Conservation (phyloP, 2,329 filamentous ascomycete species). For the Colletotrichum musae region DNA sequence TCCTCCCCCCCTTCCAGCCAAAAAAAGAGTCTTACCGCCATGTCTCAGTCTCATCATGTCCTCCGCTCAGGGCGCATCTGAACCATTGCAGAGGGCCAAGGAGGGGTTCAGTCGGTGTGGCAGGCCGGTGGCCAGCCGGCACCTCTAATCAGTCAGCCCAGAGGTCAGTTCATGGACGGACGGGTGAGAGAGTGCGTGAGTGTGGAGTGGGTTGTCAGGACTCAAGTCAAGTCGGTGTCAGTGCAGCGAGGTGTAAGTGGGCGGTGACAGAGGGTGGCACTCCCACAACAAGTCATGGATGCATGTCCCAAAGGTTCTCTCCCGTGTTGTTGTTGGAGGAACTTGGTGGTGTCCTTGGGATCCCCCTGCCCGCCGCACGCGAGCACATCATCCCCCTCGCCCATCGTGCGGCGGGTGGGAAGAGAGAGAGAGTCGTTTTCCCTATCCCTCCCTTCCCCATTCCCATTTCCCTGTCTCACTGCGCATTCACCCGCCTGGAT, state of each 20-base stretch:
- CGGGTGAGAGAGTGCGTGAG: too few relatives aligned
- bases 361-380: slow-evolving; percentile 38
- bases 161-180: slow-evolving; percentile 25
- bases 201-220: slow-evolving; percentile 30
- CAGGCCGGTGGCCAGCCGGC: slow-evolving; percentile 26
- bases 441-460: slow-evolving; percentile 5
- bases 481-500: slow-evolving; percentile 27
- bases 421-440: neutral
- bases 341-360: slow-evolving; percentile 23
- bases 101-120: slow-evolving; percentile 26
- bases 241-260: neutral
- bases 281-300: slow-evolving; percentile 23
- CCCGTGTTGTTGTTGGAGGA: neutral
- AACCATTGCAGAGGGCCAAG: slow-evolving; percentile 27
- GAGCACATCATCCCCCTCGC: slow-evolving; percentile 36
- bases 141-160: slow-evolving; percentile 20
- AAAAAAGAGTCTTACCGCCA: slow-evolving; percentile 34
- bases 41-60: slow-evolving; percentile 40
- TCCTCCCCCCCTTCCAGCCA: slow-evolving; percentile 6
- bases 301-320: slow-evolving; percentile 23
- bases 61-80: slow-evolving; percentile 37
- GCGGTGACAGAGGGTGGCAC: slow-evolving; percentile 1
- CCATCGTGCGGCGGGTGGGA: neutral
- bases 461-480: slow-evolving; percentile 35
- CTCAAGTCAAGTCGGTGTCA: slow-evolving; percentile 5